These are phyloP conservation scores for Lactarius tabidus DNA, from an alignment of 768 basidiomycete species.

Conservation along the genomic window DNA sequence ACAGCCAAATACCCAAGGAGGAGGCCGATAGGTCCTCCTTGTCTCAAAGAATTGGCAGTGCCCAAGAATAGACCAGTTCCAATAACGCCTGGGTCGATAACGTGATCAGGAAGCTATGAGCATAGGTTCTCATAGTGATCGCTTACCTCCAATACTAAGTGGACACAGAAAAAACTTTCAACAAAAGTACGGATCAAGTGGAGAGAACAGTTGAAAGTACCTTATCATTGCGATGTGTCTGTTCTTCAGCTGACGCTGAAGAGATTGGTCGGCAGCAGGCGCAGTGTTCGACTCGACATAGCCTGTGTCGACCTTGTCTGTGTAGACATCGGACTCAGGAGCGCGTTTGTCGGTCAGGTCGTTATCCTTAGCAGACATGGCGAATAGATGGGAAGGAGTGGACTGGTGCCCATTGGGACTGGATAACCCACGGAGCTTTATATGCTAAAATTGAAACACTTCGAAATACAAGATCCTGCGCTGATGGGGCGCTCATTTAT, in stretches of 20 bases:
- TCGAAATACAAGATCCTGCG: background rate
- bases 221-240: constrained; percentile 83
- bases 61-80: constrained; percentile 39
- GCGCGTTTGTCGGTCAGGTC: background rate
- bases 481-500: background rate
- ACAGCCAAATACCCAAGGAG: constrained; percentile 65
- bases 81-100: constrained; percentile 34
- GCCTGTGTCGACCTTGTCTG: constrained; percentile 4
- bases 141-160: constrained; percentile 35
- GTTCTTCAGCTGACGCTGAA: constrained; percentile 41
- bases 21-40: constrained; percentile 72
- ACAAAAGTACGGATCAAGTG: background rate
- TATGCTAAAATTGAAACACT: background rate
- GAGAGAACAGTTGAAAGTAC: constrained; percentile 30
- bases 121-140: background rate
- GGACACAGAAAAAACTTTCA: constrained; percentile 9
- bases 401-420: background rate
- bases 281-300: background rate
- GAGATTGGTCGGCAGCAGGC: background rate
- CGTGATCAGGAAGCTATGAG: background rate
- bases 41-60: constrained; percentile 45
- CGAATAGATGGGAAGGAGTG: background rate
- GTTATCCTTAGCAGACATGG: background rate
- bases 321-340: background rate
- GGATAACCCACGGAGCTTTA: background rate